Evolutionary conservation across 2,329 filamentous ascomycete species (phyloP).

Genomic region (Xylariales sp.): DNA sequence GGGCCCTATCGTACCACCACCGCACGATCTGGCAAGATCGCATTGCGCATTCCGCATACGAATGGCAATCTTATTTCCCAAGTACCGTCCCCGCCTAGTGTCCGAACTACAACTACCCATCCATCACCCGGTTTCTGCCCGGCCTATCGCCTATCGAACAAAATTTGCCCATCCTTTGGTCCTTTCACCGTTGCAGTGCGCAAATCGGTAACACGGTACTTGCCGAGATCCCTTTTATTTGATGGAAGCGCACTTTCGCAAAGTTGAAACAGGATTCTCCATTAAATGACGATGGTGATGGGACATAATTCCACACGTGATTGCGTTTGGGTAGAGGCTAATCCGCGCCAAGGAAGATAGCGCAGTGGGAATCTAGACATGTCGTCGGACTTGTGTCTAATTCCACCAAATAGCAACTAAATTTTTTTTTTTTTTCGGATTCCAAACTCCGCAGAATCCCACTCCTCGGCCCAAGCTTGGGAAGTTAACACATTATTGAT

Average conservation of each 20-base stretch:
- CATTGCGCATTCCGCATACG: conserved; percentile 8
- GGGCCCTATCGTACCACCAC: conserved; percentile 31
- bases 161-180: conserved; percentile 17
- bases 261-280: conserved; percentile 27
- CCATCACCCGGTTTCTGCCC: no score
- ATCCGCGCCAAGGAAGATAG: conserved; percentile 12
- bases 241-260: conserved; percentile 8
- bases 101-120: neutral
- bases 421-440: neutral
- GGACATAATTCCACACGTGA: conserved; percentile 28
- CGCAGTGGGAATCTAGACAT: neutral
- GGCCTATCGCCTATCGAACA: neutral
- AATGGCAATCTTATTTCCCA: conserved; percentile 14
- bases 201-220: conserved; percentile 12
- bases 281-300: conserved; percentile 24
- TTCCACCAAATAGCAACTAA: conserved; percentile 10
- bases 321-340: conserved; percentile 2
- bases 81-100: neutral
- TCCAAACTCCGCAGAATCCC: neutral
- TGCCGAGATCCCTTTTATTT: conserved; percentile 12
- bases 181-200: neutral
- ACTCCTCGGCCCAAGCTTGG: conserved; percentile 7
- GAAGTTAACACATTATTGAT: conserved; percentile 12
- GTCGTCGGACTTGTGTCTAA: conserved; percentile 4
- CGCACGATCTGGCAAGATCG: conserved; percentile 30